Percentiles rank a stretch among this genome's conserved stretches.
Evolutionary conservation across 2,329 filamentous ascomycete genomes (phyloP).

Genomic region (Fusarium ramigenum): DNA sequence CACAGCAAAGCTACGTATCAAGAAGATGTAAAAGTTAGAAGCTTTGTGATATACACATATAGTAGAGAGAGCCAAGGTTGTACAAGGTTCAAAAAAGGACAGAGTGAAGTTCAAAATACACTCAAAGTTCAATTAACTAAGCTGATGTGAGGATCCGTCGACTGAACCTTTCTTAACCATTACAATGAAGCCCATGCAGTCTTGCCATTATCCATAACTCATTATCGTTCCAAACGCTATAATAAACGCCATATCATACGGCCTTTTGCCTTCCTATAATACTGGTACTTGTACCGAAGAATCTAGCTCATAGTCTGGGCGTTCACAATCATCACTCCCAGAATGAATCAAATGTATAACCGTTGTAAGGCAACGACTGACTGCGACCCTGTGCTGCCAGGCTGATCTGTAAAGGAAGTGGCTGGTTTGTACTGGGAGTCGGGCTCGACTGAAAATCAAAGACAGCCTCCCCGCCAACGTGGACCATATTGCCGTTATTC

Average conservation of each 20-base stretch:
- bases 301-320: not conserved
- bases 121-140: not conserved
- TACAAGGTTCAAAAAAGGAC: not conserved
- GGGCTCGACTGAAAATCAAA: not conserved
- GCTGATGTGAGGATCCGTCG: not conserved
- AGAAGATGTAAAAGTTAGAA: not conserved
- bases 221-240: not conserved
- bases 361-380: not conserved
- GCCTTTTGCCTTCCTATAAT: not conserved
- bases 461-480: not conserved
- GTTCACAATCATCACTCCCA: not conserved
- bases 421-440: not conserved
- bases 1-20: not conserved
- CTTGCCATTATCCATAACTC: not conserved
- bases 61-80: not conserved
- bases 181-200: not conserved
- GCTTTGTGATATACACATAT: rapidly evolving
- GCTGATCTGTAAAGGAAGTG: no score
- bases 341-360: not conserved
- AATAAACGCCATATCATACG: not conserved
- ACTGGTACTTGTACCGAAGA: not conserved
- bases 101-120: not conserved
- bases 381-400: not conserved
- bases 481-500: not conserved
- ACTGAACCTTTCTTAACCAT: not conserved